Evolutionary conservation across 345 rosid genomes (phyloP), one percentile per base, ranked within the genome.

Genomic region (Microcos paniculata): DNA sequence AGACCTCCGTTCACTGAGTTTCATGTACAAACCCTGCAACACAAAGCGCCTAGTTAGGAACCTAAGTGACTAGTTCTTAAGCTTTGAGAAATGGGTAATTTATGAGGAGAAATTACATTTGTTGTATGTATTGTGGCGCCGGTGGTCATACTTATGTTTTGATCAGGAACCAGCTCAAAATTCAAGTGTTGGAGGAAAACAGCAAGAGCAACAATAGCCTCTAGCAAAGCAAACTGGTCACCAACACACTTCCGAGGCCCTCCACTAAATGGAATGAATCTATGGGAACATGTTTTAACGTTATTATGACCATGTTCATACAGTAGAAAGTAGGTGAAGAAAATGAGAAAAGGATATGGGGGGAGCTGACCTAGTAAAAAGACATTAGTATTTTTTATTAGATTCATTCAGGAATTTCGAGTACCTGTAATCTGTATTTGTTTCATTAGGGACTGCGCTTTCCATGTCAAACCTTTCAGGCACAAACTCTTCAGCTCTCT

Each of bases 171-270:
- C 57, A 95, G 83, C 84, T 90, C 91, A 15, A 93, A 91, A 80
- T 91, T 86, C 80, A 95, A 62, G 31, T 84, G 88, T 79, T 93
- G 94, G 51, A 95, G 85, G 79, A 86, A 91, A 66, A 95, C 64
- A 10, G 97, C 84, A 2, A 95, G 97, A 12, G 96, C 85, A 74
- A 95, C 98, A 31, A 91, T 86, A 14, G 98, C 92, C 74, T 95
- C 99, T 72, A 95, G 85, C 80, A 95, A 67, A 56, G 98, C 98
- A 89, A 95, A 95, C 73, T 95, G 99, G 79, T 95, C 98, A 1
- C 99, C 99, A 18, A 95, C 96, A 56, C 99, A 93, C 71, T 93
- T 95, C 26, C 98, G 94, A 35, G 99, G 97, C 30, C 98, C 99
- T 80, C 99, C 99, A 30, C 98, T 90, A 77, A 95, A 93, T 3